Evolutionary conservation across 2,329 filamentous ascomycete species (phyloP), one percentile per base, ranked within the genome.

Genomic region (Phaeosphaeriaceae sp.): DNA sequence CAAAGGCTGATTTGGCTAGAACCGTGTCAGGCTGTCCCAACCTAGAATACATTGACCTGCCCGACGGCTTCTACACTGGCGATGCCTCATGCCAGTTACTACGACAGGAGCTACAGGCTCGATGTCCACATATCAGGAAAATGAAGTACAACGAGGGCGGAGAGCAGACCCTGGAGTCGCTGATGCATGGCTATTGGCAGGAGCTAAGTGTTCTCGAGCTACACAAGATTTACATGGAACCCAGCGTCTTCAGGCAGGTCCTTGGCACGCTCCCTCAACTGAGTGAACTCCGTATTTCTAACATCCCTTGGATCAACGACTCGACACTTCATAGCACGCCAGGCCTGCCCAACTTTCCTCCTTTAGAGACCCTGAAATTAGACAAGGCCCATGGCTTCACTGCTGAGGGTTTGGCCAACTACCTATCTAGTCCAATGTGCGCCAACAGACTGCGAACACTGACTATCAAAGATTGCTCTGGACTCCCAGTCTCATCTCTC

Each of bases 11-110:
- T 56, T 83, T 97, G 40, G 92, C 93, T 8, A 86, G 92, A 42
- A 90, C 89, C 20, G 88, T 97, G 39, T 90, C 91, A 30, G 89
- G 92, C 18, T 81, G 93, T 35, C 90, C 91, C 23, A 92, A 93
- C 66, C 79, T 97, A 36, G 87, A 85, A 70, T 97, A 94, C 71
- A 87, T 96, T 59, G 93, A 97, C 73, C 81, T 97, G 6, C 93
- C 93, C 4, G 89, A 94, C 58, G 92, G 91, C 41, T 84, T 96
- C 71, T 97, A 87, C 75, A 85, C 83, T 43, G 92, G 94, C 64
- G 92, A 97, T 54, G 77, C 85, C 3, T 81, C 83, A 23, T 95
- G 88, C 63, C 77, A 87, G 46, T 86, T 89, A 1, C 78, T 97
- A 58, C 87, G 90, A 54, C 84, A 94, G 61, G 92, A 96, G 73